Base-by-base conservation (phyloP, 257 asterid species). In the Solanum lycopersicoides region DNA sequence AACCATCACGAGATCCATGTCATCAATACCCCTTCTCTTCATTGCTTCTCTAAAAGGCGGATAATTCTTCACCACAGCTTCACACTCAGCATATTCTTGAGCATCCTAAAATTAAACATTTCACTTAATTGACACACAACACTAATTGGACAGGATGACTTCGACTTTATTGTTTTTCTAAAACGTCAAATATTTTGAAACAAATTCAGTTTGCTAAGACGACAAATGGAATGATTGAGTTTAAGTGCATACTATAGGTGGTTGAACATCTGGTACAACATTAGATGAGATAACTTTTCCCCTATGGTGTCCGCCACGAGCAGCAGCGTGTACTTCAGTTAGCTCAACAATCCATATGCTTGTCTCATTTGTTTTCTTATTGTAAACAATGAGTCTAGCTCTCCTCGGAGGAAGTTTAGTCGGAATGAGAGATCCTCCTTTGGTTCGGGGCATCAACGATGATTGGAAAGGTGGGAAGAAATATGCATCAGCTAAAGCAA, bases 1-100 rank as follows among this genome's bases (percentile, higher is more conserved):
- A 90, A 97, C 99, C 99, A 97, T 97, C 92, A 97, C 99, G 76
- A 97, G 95, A 88, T 97, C 99, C 99, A 97, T 94, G 87, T 97
- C 99, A 91, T 97, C 98, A 45, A 97, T 95, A 42, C 99, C 99
- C 96, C 99, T 93, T 92, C 93, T 97, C 94, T 93, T 97, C 99
- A 97, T 96, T 90, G 99, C 99, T 86, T 97, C 99, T 74, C 88
- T 90, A 85, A 97, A 96, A 60, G 98, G 98, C 86, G 96, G 98
- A 89, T 93, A 94, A 65, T 94, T 98, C 92, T 96, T 97, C 83
- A 97, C 98, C 53, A 93, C 93, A 83, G 99, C 99, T 92, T 97
- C 99, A 89, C 99, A 97, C 90, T 97, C 99, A 90, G 99, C 99
- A 88, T 96, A 97, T 89, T 97, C 99, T 50, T 91, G 93, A 87